Evolutionary conservation across 805 yeast genomes (phyloP), one percentile per base, ranked within the genome.

Genomic region (Suhomyces canberraensis): DNA sequence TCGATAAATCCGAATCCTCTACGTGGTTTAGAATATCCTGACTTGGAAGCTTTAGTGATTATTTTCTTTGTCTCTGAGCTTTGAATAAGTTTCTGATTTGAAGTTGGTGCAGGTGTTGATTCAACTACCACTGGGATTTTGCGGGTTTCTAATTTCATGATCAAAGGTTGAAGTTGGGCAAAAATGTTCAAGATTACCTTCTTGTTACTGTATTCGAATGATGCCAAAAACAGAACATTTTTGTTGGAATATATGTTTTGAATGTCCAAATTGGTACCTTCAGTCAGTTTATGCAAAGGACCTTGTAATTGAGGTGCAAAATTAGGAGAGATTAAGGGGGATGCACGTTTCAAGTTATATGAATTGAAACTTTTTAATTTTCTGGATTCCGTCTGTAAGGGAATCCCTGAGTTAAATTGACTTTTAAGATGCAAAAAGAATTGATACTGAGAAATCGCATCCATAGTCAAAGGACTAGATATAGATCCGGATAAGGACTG

Each of bases 1-100:
- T 52, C 58, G 9, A 60, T 35, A 37, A 46, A 61, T 1, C 67
- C 67, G 40, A 58, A 61, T 3, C 67, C 67, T 25, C 37, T 41
- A 8, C 35, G 40, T 2, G 62, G 61, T 32, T 47, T 56, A 3
- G 19, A 27, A 27, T 45, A 45, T 5, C 39, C 41, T 8, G 21
- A 24, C 4, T 7, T 25, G 11, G 21, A 30, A 11, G 22, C 9
- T 20, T 7, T 7, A 20, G 8, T 9, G 9, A 20, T 20, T 7
- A 7, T 9, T 13, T 24, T 24, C 14, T 24, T 24, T n/a, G 26
- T 5, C 5, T 24, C 13, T 20, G 22, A 20, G 7, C 9, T 9
- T 20, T 7, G 8, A 7, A 7, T 9, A 7, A 20, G 9, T 20
- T 20, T 20, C 7, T 7, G 8, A 24, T 8, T 5, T 8, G 13